Base-by-base conservation (phyloP, 805 yeast genomes). In the Nakazawaea molendinolei region DNA sequence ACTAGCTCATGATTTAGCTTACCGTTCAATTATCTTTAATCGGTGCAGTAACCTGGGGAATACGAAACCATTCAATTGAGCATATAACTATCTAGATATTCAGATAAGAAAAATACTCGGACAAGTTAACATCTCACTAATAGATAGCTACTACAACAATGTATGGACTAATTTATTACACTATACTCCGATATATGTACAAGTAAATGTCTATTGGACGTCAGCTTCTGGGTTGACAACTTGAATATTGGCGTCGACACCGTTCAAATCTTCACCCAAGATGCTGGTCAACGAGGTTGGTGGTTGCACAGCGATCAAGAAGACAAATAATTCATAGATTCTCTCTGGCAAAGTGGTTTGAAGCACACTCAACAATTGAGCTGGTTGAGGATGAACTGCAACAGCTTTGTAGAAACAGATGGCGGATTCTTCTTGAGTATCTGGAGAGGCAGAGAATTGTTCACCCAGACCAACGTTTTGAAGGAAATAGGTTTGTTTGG, bases 331-430 rank as follows among this genome's bases (percentile, higher is more conserved):
- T 54, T 87, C 96, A 56, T 86, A 79, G 40, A 89, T 79, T 31
- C 74, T 78, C 54, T 79, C 81, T 35, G 92, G 89, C 46, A 90
- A 77, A 36, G 89, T 73, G 67, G 83, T 83, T 67, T 90, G 96
- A 65, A 86, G 90, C 51, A 90, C 79, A 34, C 81, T 82, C 56
- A 92, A 71, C 50, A 92, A 76, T 52, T 86, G 96, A 39, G 94
- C 80, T 41, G 98, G 99, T 60, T 83, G 81, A 43, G 98, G 97
- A 61, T 89, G 90, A 34, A 87, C 89, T 28, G 86, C 75, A 55
- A 92, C 70, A 10, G 97, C 97, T 61, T 86, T 84, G 74, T 92
- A 92, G 72, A 87, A 92, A 47, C 80, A 74, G 48, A 89, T 68
- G 25, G 98, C 97, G 30, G 97, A 80, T 42, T 81, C 86, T 45